These are phyloP conservation scores for Beta corolliflora DNA, from an alignment of 179 eudicot species.

Conservation along the genomic window DNA sequence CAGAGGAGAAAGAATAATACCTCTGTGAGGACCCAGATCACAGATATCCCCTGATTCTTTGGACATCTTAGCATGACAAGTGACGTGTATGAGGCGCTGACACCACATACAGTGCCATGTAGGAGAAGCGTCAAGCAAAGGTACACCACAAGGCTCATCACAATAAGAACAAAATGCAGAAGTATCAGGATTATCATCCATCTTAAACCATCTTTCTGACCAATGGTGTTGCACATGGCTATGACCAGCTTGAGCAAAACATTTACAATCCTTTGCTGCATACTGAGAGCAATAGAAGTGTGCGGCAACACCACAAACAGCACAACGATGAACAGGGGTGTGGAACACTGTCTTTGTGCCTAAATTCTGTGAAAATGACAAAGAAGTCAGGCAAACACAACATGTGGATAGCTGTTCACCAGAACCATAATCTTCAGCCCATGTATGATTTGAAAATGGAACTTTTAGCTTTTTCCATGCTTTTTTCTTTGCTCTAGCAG, in stretches of 20 bases:
- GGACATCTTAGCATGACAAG: conserved; percentile 75
- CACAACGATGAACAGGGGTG: conserved; percentile 67
- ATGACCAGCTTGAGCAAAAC: conserved; percentile 70
- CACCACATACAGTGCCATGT: conserved; percentile 93
- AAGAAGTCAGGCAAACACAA: conserved; percentile 72
- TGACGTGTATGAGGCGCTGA: conserved; percentile 80
- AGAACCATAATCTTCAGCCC: conserved; percentile 71
- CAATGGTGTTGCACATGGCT: conserved; percentile 79
- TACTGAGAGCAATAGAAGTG: conserved; percentile 70
- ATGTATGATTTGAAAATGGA: conserved; percentile 72
- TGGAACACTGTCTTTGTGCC: conserved; percentile 54
- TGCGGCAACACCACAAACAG: conserved; percentile 81
- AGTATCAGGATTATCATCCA: conserved; percentile 73
- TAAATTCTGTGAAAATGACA: conserved; percentile 47
- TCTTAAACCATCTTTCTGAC: conserved; percentile 80
- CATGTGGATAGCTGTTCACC: conserved; percentile 78
- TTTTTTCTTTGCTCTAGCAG: conserved; percentile 79
- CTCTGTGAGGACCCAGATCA: conserved; percentile 79
- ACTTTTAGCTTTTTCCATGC: conserved; percentile 73
- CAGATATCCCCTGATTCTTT: conserved; percentile 77
- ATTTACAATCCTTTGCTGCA: conserved; percentile 83
- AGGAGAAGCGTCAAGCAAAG: conserved; percentile 75
- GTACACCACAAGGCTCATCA: conserved; percentile 89
- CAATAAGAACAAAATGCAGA: conserved; percentile 81
- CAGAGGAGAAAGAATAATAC: conserved; percentile 69